Conservation (phyloP, 2,329 filamentous ascomycete species). For the Pezicula rhizophila region DNA sequence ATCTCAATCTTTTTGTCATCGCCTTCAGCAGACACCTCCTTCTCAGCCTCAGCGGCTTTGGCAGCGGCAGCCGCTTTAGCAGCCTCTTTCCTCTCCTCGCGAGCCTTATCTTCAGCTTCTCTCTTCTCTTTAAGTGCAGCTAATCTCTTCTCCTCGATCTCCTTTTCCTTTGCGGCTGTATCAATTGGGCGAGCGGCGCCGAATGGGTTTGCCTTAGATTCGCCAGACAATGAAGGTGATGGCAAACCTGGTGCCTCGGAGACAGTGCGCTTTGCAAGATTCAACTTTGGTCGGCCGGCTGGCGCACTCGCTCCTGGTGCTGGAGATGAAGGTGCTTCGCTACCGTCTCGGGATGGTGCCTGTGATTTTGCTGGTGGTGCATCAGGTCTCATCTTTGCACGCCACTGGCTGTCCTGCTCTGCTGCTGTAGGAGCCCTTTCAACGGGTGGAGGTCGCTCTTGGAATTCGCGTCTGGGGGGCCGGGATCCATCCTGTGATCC, state of each 20-base stretch:
- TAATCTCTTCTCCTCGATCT: conserved; percentile 83
- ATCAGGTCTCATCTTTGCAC: conserved; percentile 85
- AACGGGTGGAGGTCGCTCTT: conserved; percentile 53
- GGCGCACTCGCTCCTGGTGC: conserved; percentile 50
- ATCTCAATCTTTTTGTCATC: conserved; percentile 27
- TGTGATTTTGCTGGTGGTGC: conserved; percentile 47
- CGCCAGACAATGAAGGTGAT: conserved; percentile 47
- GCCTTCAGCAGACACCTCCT: conserved; percentile 14
- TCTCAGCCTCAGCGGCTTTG: conserved; percentile 32
- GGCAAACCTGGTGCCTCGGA: conserved; percentile 57
- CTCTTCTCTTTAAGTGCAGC: conserved; percentile 73
- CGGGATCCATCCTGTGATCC: conserved; percentile 68
- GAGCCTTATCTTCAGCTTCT: conserved; percentile 51
- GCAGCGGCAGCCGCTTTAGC: conserved; percentile 23
- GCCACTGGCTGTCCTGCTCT: conserved; percentile 91
- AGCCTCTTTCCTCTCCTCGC: conserved; percentile 59
- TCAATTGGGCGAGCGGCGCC: conserved; percentile 92
- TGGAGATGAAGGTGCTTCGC: conserved; percentile 69
- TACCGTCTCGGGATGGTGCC: conserved; percentile 64
- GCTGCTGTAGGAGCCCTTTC: conserved; percentile 78
- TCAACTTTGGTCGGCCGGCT: conserved; percentile 70
- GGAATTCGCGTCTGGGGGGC: conserved; percentile 72
- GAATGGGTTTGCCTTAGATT: conserved; percentile 87
- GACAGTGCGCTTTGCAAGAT: conserved; percentile 86
- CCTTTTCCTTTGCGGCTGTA: conserved; percentile 79